Base-by-base conservation (phyloP, 768 basidiomycete species). In the Amanita pallidorosea region DNA sequence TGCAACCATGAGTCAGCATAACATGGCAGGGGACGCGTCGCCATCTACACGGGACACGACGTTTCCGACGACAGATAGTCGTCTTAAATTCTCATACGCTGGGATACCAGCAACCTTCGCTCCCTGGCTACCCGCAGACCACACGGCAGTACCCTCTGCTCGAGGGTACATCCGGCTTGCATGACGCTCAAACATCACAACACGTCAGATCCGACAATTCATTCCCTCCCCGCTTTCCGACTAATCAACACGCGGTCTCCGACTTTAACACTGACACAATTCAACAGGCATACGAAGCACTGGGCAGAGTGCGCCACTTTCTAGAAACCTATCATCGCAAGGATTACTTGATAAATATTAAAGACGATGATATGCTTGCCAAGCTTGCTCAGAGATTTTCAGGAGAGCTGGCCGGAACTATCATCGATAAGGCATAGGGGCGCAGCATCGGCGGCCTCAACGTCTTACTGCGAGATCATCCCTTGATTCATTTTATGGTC, bases 381-480 rank as follows among this genome's bases (percentile, higher is more conserved):
- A 45, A 34, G 33, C 17, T 51, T 7, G 15, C 31, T 9, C 50
- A 51, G 29, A 34, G 50, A 36, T 25, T 51, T 35, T 25, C 50
- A 45, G 22, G 29, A n/a, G 50, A 51, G 23, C 34, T 35, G 1
- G 33, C 50, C 18, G 50, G 50, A 9, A 51, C 50, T 7, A n/a
- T 51, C 27, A 51, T 51, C 23, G 50, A 51, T 51, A 45, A 36
- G 22, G 42, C 40, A 33, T 49, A 49, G 29, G 23, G 29, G 41
- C 23, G 29, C 17, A 49, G 11, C 15, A 17, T 20, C 18, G 18
- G 36, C 18, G 12, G 46, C 34, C 12, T 31, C 31, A n/a, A 4
- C 33, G 33, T n/a, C 25, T 31, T 22, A 31, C 34, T 20, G 34
- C 35, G 4, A 25, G 22, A 18, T 35, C 46, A 35, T 22, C 46